These are phyloP conservation scores for Mycena rosella DNA, from an alignment of 768 basidiomycete species.

Conservation along the genomic window DNA sequence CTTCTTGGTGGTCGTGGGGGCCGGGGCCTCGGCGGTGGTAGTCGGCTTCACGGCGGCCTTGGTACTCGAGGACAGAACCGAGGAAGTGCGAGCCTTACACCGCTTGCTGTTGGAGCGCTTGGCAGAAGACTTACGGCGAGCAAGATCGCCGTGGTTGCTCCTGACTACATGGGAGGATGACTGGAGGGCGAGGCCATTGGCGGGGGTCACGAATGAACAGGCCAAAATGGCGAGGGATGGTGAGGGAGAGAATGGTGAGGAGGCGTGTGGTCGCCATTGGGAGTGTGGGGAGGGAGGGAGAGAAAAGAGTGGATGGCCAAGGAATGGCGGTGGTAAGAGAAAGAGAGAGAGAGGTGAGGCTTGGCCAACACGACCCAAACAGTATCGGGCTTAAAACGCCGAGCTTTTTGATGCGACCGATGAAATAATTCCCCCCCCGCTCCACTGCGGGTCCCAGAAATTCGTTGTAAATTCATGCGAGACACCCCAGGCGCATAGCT, in stretches of 20 bases:
- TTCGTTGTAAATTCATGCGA: too few relatives aligned
- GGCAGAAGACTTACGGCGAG: slow-evolving; percentile 46
- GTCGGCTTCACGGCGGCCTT: too few relatives aligned
- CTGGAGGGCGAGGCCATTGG: slow-evolving; percentile 66
- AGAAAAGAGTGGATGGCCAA: slow-evolving; percentile 31
- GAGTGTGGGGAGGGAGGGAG: slow-evolving; percentile 40
- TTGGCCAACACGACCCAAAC: too few relatives aligned
- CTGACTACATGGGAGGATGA: slow-evolving; percentile 47
- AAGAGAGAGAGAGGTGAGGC: neutral
- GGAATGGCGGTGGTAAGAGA: slow-evolving; percentile 24
- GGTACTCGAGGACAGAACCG: slow-evolving; percentile 41
- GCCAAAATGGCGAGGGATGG: slow-evolving; percentile 70
- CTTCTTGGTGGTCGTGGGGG: slow-evolving; percentile 37
- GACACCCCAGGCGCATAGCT: too few relatives aligned
- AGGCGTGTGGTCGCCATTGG: slow-evolving; percentile 65
- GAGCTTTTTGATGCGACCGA: too few relatives aligned
- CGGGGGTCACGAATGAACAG: slow-evolving; percentile 61
- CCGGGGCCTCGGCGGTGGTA: too few relatives aligned
- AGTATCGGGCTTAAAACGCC: too few relatives aligned
- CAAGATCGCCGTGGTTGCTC: slow-evolving; percentile 51
- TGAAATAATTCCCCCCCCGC: too few relatives aligned
- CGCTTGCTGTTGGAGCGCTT: slow-evolving; percentile 62
- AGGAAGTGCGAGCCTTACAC: slow-evolving; percentile 69
- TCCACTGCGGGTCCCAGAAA: too few relatives aligned
- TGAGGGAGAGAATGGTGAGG: slow-evolving; percentile 69